phyloP scores from a whole-genome alignment of 371 early-diverging fungal species.

The Capillidium rhysosporum region DNA sequence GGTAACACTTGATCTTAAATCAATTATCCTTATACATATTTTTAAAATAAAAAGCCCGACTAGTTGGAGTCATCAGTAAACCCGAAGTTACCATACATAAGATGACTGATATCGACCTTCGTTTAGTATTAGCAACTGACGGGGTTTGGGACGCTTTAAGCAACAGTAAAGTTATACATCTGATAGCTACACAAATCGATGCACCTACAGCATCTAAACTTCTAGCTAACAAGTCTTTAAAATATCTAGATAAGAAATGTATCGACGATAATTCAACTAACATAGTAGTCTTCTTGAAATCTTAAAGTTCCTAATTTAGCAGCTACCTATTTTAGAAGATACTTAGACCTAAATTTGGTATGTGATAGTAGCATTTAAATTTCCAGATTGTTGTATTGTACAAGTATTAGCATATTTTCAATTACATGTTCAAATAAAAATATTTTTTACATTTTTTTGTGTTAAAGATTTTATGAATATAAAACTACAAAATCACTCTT shows the following conservation, averaged over 20 bases:
- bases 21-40: not conserved
- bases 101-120: constrained; percentile 38
- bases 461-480: too few relatives aligned
- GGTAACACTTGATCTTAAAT: not conserved
- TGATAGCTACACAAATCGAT: constrained; percentile 12
- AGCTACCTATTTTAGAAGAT: too few relatives aligned
- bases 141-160: constrained; percentile 80
- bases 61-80: constrained; percentile 2
- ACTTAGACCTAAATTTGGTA: too few relatives aligned
- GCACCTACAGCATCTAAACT: not conserved
- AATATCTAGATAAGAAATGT: constrained; percentile 2
- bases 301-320: too few relatives aligned
- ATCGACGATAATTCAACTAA: constrained; percentile 5
- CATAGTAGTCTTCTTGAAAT: constrained; percentile 1
- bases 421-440: too few relatives aligned
- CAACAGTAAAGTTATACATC: constrained; percentile 41
- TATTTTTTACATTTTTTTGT: too few relatives aligned
- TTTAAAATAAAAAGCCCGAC: not conserved
- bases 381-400: too few relatives aligned
- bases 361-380: too few relatives aligned
- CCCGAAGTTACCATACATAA: constrained; percentile 61
- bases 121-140: constrained; percentile 78
- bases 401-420: too few relatives aligned
- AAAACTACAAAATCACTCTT: too few relatives aligned
- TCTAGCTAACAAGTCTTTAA: constrained; percentile 4